Conservation (phyloP, 768 basidiomycete genomes). For the Brasilioporus rufonigricans region DNA sequence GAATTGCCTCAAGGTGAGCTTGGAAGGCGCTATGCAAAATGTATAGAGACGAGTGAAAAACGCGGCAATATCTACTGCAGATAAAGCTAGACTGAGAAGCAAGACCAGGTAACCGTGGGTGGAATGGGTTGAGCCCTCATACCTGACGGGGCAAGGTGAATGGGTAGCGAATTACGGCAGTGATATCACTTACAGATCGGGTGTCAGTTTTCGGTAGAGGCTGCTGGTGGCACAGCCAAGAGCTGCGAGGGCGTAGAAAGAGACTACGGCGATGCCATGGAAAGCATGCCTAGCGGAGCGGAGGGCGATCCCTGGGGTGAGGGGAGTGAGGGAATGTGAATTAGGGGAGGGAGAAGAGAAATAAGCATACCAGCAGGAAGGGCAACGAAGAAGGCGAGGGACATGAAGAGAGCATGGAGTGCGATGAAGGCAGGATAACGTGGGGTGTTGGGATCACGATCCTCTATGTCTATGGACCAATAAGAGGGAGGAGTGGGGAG, state of each 20-base stretch:
- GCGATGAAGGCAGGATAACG: conserved; percentile 71
- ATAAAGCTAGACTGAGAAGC: conserved; percentile 43
- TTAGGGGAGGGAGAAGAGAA: background rate
- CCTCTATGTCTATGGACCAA: conserved; percentile 75
- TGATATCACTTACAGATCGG: conserved; percentile 62
- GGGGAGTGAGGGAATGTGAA: background rate
- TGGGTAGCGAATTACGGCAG: conserved; percentile 15
- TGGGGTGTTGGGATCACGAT: conserved; percentile 38
- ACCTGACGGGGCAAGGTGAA: conserved; percentile 45
- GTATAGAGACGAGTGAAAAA: conserved; percentile 48
- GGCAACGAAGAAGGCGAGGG: conserved; percentile 76
- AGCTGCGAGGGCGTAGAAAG: conserved; percentile 59
- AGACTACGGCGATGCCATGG: conserved; percentile 53
- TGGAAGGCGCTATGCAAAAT: conserved; percentile 45
- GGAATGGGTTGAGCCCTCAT: conserved; percentile 62
- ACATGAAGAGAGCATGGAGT: conserved; percentile 72
- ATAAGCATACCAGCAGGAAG: conserved; percentile 69
- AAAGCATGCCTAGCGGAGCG: conserved; percentile 72
- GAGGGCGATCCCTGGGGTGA: conserved; percentile 65
- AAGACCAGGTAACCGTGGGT: conserved; percentile 60
- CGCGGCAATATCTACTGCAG: conserved; percentile 53
- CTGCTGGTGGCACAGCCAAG: conserved; percentile 68
- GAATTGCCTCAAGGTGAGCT: conserved; percentile 46
- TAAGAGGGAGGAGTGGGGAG: conserved; percentile 76
- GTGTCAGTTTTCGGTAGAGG: conserved; percentile 75